Evolutionary conservation across 495 filamentous ascomycete species (phyloP), one percentile per base, ranked within the genome.

Genomic region (Xylaria longipes): DNA sequence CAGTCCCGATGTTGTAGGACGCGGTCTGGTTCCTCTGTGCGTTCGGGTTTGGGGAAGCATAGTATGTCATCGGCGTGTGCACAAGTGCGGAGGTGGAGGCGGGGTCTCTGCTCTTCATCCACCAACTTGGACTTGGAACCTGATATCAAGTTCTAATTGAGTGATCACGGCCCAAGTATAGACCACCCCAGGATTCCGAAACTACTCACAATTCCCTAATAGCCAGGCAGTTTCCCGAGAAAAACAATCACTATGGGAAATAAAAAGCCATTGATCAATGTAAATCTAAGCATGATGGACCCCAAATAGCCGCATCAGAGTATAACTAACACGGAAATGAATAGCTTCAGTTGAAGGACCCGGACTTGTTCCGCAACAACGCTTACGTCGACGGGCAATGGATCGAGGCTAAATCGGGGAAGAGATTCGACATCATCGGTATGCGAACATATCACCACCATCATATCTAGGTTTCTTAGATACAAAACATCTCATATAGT

Each of bases 391-490:
- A 87, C 65, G 86, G 90, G 48, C 73, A 90, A 78, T 92, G 90
- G 91, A 80, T 89, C 25, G 83, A 85, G 67, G 83, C 89, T 8
- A 89, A 87, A 77, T 90, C 85, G 22, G 89, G 89, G 25, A 84
- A 89, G 70, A 83, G 88, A 29, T 93, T 93, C 69, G 90, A 92
- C 73, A 87, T 93, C 31, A 77, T 91, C 27, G 89, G 89, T 90
- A 79, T 60, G 81, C 71, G 17, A 17, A 45, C 64, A 31, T 25
- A n/a, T 37, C 14, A 41, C 33, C 20, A 27, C 12, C 39, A 31
- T 31, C 20, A 68, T 48, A 14, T 31, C 17, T 14, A 0, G 9
- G 14, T 33, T 39, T 7, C 22, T 7, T 20, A 8, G 35, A 46
- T 41, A 64, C 5, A 43, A 20, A 5, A n/a, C 17, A 33, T 70